Conservation (phyloP, 192 early-diverging fungal genomes). For the Oehlia diaphana region DNA sequence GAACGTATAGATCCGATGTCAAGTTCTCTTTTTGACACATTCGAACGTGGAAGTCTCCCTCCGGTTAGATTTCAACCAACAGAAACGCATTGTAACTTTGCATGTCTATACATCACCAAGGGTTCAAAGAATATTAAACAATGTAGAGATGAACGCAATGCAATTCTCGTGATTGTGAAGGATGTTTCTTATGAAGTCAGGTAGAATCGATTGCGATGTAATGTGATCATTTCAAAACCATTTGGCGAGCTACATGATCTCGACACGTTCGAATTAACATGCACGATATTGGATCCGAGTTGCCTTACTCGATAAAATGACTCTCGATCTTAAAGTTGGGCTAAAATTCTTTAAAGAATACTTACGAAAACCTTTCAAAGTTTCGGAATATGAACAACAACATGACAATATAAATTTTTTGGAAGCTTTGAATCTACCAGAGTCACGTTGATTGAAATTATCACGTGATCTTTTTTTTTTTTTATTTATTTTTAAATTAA, state of each 20-base stretch:
- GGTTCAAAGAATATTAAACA: background rate
- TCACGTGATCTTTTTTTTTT: too few species aligned
- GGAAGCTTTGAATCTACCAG: slow-evolving; percentile 28
- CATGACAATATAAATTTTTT: slow-evolving; percentile 29
- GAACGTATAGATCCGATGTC: background rate
- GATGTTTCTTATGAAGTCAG: background rate
- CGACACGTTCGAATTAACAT: slow-evolving; percentile 39
- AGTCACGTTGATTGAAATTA: too few species aligned
- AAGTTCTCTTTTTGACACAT: too few species aligned
- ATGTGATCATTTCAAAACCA: slow-evolving; percentile 41
- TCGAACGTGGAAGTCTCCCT: too few species aligned
- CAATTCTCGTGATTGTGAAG: background rate
- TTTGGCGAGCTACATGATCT: slow-evolving; percentile 42
- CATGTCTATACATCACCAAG: background rate
- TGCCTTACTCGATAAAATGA: slow-evolving; percentile 31
- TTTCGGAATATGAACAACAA: slow-evolving; percentile 28
- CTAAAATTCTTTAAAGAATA: slow-evolving; percentile 38
- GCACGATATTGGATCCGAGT: slow-evolving; percentile 38
- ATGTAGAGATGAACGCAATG: background rate
- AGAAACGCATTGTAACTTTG: background rate
- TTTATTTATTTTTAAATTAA: too few species aligned
- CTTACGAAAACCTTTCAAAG: slow-evolving; percentile 35
- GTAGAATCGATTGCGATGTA: slow-evolving; percentile 17
- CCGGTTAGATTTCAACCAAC: background rate
- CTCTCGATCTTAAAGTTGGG: slow-evolving; percentile 32